Conservation (phyloP, 352 stramenopile genomes). For the Phytophthora quininea region DNA sequence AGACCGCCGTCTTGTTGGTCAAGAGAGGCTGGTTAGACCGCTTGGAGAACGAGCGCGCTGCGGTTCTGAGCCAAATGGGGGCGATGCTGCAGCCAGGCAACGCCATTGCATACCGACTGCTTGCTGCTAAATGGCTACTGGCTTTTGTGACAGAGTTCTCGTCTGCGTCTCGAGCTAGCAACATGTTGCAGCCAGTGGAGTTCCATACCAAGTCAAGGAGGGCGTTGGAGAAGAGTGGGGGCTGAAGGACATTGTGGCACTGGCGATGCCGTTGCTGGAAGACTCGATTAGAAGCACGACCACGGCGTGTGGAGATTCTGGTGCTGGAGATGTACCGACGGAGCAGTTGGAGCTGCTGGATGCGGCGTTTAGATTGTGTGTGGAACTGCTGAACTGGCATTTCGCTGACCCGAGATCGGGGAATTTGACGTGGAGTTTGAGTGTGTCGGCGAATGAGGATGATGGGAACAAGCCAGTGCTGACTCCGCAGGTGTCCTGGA, state of each 20-base stretch:
- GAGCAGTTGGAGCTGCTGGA: constrained; percentile 81
- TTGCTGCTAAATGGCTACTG: constrained; percentile 83
- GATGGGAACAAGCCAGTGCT: constrained; percentile 47
- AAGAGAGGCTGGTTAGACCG: constrained; percentile 86
- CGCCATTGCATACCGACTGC: constrained; percentile 50
- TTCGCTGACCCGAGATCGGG: constrained; percentile 56
- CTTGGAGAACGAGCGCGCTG: constrained; percentile 47
- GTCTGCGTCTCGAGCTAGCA: constrained; percentile 74
- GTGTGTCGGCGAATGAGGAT: constrained; percentile 35
- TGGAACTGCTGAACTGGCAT: constrained; percentile 86
- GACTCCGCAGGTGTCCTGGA: constrained; percentile 69
- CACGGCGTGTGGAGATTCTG: constrained; percentile 38
- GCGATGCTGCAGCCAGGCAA: constrained; percentile 48
- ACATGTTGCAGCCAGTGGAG: constrained; percentile 83
- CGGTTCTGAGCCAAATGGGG: constrained; percentile 79
- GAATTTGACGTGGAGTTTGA: constrained; percentile 78
- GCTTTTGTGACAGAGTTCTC: constrained; percentile 88
- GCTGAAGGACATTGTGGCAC: constrained; percentile 67
- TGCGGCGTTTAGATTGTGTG: constrained; percentile 72
- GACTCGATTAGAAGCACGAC: constrained; percentile 77
- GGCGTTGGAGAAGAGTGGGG: constrained; percentile 57
- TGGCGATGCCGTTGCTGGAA: constrained; percentile 70
- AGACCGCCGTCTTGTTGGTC: constrained; percentile 78
- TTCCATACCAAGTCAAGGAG: constrained; percentile 83
- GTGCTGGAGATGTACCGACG: constrained; percentile 41